Percentiles rank a stretch among this genome's conserved stretches.
phyloP scores from a whole-genome alignment of 805 yeast genomes.

The Nakazawaea anatomiae region DNA sequence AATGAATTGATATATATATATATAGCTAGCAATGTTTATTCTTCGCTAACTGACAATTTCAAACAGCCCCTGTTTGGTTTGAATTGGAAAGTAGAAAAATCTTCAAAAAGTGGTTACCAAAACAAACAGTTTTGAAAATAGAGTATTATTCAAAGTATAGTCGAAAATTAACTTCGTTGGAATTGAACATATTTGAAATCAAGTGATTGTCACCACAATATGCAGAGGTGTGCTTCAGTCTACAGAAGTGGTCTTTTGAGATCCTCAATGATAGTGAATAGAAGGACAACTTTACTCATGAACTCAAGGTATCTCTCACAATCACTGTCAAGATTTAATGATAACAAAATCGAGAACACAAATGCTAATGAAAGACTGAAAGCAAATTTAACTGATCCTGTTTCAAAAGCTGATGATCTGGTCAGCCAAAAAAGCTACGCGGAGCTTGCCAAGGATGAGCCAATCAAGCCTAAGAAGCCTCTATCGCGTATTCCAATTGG shows the following conservation, averaged over 20 bases:
- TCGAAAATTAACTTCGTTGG: no score
- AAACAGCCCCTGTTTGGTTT: no score
- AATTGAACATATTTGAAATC: no score
- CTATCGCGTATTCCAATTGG: conserved; percentile 80
- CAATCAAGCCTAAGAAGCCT: conserved; percentile 42
- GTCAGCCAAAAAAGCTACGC: conserved; percentile 1
- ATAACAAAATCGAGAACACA: background rate
- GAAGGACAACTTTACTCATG: background rate
- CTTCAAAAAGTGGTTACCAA: no score
- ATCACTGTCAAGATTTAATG: background rate
- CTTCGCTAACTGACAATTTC: no score
- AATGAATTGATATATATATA: no score
- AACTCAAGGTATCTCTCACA: background rate
- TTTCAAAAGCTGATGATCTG: background rate
- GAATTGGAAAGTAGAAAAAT: no score
- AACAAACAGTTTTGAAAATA: no score
- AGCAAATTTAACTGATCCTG: no score
- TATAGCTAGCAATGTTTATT: no score
- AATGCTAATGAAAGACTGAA: background rate
- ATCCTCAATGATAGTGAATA: background rate
- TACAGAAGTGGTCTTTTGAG: background rate
- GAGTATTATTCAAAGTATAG: no score
- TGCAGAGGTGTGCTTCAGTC: background rate
- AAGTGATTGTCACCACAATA: no score
- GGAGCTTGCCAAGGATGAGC: conserved; percentile 5